These are phyloP conservation scores for Zizania palustris DNA, from an alignment of 202 grass and related monocot species.

Conservation along the genomic window DNA sequence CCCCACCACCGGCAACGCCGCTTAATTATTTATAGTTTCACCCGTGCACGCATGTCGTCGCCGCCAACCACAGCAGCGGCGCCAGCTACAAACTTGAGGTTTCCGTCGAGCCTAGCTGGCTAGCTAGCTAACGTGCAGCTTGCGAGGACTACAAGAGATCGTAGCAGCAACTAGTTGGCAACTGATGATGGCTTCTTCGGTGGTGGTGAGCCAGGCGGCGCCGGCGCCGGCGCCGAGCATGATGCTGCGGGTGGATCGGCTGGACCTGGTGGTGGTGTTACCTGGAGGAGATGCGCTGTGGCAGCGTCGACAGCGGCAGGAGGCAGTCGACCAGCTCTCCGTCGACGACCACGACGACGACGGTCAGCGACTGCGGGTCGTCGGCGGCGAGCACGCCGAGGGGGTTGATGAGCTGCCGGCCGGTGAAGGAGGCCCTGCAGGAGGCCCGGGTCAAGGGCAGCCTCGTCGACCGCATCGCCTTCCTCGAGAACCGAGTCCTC, in stretches of 20 bases:
- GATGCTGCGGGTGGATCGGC: slow-evolving; percentile 43
- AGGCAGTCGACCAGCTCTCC: background rate
- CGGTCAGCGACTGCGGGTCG: background rate
- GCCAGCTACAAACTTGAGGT: no score
- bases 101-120: no score
- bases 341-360: slow-evolving; percentile 6
- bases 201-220: slow-evolving; percentile 25
- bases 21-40: background rate
- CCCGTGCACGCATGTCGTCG: background rate
- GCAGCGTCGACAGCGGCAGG: background rate
- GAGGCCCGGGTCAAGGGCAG: slow-evolving; percentile 49
- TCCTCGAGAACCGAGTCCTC: slow-evolving; percentile 44
- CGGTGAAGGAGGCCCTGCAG: slow-evolving; percentile 43
- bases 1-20: no score
- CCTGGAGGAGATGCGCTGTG: slow-evolving; percentile 37
- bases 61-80: no score
- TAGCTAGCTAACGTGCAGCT: no score
- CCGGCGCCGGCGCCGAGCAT: slow-evolving; percentile 26
- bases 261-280: slow-evolving; percentile 45
- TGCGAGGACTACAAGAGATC: no score
- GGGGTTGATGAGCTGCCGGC: slow-evolving; percentile 6
- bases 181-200: slow-evolving; percentile 32
- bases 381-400: slow-evolving; percentile 24
- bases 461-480: slow-evolving; percentile 51
- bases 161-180: no score